Evolutionary conservation across 164 flowering plant genomes (phyloP), one percentile per base, ranked within the genome.

Genomic region (Aristolochia fimbriata): DNA sequence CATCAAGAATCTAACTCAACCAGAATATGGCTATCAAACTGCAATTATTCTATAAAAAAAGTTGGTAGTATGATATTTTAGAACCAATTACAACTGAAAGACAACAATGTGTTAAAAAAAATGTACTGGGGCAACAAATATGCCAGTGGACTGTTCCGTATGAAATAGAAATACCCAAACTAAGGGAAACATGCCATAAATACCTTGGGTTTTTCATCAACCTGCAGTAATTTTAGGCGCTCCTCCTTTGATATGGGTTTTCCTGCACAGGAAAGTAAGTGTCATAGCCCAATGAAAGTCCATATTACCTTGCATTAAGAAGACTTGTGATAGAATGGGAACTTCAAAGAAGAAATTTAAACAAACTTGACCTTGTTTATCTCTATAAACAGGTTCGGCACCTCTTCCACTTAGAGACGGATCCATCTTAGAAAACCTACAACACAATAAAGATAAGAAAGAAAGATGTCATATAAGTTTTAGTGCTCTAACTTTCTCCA

Each of bases 141-240:
- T 37, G 43, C 43, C 43, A 3, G 43, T 10, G 9, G 43, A 37
- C 43, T 10, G 43, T 2, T 2, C 30, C 5, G 30, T 27, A 27
- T 27, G 30, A 2, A 27, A 27, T 5, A 27, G 2, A 5, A 27
- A 27, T 5, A 5, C 30, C 30, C 30, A 27, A 27, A 27, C 2
- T 5, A 27, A 30, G 16, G 15, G n/a, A 27, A 51, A 41, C 43
- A 37, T 37, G 43, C 43, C 43, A 37, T 5, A 52, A 27, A 24
- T 78, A 92, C 98, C 98, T 92, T 87, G 4, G 96, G 93, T 73
- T 92, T 92, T 73, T 87, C 94, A 70, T 89, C 85, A 64, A 62
- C 79, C 60, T 81, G 77, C 47, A 76, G 70, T 21, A 78, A 74
- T 69, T 86, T 83, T 50, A 77, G 51, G 66, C 66, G 74, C 62